phyloP scores from a whole-genome alignment of 2,329 filamentous ascomycete genomes.

The Exophiala bonariae region DNA sequence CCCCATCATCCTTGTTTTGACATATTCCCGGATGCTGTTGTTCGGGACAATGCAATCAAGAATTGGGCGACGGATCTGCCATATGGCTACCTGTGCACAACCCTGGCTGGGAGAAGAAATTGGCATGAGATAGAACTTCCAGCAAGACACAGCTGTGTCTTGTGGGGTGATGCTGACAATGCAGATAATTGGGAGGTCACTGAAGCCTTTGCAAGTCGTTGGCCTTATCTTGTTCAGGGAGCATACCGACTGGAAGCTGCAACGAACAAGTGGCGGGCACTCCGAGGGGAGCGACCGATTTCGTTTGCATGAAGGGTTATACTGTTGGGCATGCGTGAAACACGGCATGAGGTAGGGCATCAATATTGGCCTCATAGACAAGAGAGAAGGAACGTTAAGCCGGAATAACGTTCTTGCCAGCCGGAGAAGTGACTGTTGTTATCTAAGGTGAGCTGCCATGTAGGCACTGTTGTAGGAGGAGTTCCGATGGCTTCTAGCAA shows the following conservation, averaged over 20 bases:
- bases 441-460: not conserved
- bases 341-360: not conserved
- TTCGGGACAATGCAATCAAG: slow-evolving; percentile 38
- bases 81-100: slow-evolving; percentile 14
- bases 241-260: slow-evolving; percentile 34
- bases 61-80: slow-evolving; percentile 5
- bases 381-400: too few species aligned
- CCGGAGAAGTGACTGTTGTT: too few species aligned
- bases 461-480: not conserved
- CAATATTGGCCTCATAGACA: too few species aligned
- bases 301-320: slow-evolving; percentile 9
- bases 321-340: not conserved
- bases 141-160: slow-evolving; percentile 23
- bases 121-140: slow-evolving; percentile 18
- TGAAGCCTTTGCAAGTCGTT: slow-evolving; percentile 37
- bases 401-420: too few species aligned
- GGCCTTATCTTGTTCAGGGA: slow-evolving; percentile 37
- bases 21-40: slow-evolving; percentile 36
- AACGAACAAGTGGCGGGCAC: slow-evolving; percentile 37
- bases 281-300: slow-evolving; percentile 34
- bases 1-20: slow-evolving; percentile 45
- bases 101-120: slow-evolving; percentile 12
- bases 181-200: slow-evolving; percentile 40
- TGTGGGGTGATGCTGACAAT: slow-evolving; percentile 42
- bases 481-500: too few species aligned